Percentiles rank a stretch among this genome's conserved stretches.
Conservation (phyloP, 805 yeast genomes). For the Teunomyces kruisii region DNA sequence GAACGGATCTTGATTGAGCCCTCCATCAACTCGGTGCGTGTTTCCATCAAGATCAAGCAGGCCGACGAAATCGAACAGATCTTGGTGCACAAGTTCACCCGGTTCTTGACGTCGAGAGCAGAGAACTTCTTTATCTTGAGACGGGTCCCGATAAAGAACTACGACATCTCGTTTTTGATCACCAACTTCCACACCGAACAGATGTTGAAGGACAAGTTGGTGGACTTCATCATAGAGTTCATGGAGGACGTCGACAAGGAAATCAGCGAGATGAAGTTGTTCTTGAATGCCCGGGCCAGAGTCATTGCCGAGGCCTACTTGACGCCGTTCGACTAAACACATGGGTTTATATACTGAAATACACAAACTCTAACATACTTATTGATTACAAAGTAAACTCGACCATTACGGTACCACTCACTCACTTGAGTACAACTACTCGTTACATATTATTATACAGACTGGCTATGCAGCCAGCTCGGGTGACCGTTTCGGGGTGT, state of each 20-base stretch:
- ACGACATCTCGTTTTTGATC: slow-evolving; percentile 88
- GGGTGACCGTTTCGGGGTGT: too few species aligned
- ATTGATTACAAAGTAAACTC: too few species aligned
- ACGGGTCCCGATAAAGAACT: slow-evolving; percentile 86
- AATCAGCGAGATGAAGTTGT: slow-evolving; percentile 96
- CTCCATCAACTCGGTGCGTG: slow-evolving; percentile 87
- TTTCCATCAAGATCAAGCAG: slow-evolving; percentile 90
- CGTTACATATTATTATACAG: background rate
- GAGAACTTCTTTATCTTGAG: slow-evolving; percentile 90
- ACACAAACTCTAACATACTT: too few species aligned
- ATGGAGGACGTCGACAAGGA: slow-evolving; percentile 99
- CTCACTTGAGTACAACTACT: too few species aligned
- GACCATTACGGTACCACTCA: too few species aligned
- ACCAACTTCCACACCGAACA: slow-evolving; percentile 94
- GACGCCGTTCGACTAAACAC: slow-evolving; percentile 72
- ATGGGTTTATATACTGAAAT: background rate
- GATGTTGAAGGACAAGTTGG: slow-evolving; percentile 92
- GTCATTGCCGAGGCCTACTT: slow-evolving; percentile 95
- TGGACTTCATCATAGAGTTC: slow-evolving; percentile 95
- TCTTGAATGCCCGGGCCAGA: slow-evolving; percentile 95
- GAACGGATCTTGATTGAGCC: slow-evolving; percentile 93
- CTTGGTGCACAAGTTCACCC: slow-evolving; percentile 89
- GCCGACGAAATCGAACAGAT: slow-evolving; percentile 97
- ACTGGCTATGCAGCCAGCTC: slow-evolving; percentile 9
- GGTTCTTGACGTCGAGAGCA: slow-evolving; percentile 93